These are phyloP conservation scores for Coemansia sp. DNA, from an alignment of 192 early-diverging fungal species.

Conservation along the genomic window DNA sequence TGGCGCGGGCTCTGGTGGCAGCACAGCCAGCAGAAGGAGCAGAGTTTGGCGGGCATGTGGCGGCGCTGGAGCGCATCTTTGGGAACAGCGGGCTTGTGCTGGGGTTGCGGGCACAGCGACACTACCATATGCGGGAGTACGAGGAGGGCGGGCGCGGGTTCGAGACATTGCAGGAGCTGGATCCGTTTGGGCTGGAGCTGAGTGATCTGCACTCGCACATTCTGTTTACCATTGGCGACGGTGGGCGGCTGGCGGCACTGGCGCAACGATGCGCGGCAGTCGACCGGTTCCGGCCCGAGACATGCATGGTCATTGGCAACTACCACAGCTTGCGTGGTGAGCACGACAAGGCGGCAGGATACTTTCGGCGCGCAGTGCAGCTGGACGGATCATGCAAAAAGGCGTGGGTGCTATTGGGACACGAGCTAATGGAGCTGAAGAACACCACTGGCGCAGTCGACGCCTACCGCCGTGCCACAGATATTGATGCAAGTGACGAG, in stretches of 20 bases:
- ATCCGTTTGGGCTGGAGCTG: slow-evolving; percentile 79
- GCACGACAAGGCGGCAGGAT: slow-evolving; percentile 79
- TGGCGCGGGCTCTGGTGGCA: slow-evolving; percentile 60
- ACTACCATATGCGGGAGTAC: slow-evolving; percentile 69
- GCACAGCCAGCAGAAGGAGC: slow-evolving; percentile 14
- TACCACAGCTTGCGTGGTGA: slow-evolving; percentile 83
- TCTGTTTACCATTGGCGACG: slow-evolving; percentile 74
- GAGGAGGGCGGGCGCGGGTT: slow-evolving; percentile 67
- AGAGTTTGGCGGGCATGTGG: slow-evolving; percentile 27
- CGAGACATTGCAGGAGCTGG: slow-evolving; percentile 60
- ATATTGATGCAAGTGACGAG: slow-evolving; percentile 75
- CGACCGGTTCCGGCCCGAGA: slow-evolving; percentile 84
- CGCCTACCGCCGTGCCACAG: slow-evolving; percentile 82
- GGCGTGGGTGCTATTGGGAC: slow-evolving; percentile 92
- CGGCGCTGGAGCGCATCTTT: slow-evolving; percentile 55
- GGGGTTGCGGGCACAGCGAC: slow-evolving; percentile 58
- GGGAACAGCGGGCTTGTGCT: slow-evolving; percentile 64
- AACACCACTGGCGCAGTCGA: slow-evolving; percentile 86
- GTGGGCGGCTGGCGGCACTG: slow-evolving; percentile 67
- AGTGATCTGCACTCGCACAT: slow-evolving; percentile 86
- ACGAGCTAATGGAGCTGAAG: slow-evolving; percentile 91
- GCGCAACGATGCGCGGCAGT: slow-evolving; percentile 69
- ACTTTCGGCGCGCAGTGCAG: slow-evolving; percentile 80
- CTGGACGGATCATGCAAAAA: slow-evolving; percentile 71
- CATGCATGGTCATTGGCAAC: slow-evolving; percentile 83